Evolutionary conservation across 139 green algal genomes (phyloP).

Genomic region (Coelastrella sp.): DNA sequence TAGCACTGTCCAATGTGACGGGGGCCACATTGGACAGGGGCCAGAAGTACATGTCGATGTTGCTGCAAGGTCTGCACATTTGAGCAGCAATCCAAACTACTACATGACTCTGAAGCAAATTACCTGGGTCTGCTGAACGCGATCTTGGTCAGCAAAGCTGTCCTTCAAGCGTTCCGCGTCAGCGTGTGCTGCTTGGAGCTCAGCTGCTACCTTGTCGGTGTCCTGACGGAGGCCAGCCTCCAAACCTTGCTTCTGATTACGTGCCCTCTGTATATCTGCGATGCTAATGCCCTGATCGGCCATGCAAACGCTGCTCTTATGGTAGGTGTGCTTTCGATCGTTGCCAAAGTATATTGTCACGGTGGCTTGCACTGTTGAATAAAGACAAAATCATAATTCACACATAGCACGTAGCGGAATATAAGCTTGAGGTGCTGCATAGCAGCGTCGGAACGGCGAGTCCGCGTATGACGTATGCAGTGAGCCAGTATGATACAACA

Average conservation of each 20-base stretch:
- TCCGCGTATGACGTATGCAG: not conserved
- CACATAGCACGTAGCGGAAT: no score
- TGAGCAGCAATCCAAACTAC: no score
- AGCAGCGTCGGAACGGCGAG: not conserved
- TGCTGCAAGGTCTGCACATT: no score
- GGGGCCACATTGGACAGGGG: no score
- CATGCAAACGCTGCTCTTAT: not conserved
- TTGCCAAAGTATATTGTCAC: not conserved
- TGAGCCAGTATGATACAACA: not conserved
- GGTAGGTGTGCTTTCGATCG: not conserved
- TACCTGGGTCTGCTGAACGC: not conserved
- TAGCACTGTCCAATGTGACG: no score
- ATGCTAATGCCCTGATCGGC: slow-evolving; percentile 11
- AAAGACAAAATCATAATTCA: no score
- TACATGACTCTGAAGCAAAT: not conserved
- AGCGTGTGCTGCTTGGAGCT: slow-evolving; percentile 10
- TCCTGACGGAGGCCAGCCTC: not conserved
- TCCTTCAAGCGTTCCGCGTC: slow-evolving; percentile 13
- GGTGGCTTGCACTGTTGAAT: not conserved
- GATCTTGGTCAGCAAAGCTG: not conserved
- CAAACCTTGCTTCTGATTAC: slow-evolving; percentile 7
- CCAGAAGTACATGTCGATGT: no score
- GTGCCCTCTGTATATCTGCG: slow-evolving; percentile 17
- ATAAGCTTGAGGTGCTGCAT: not conserved
- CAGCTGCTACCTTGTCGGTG: not conserved